These are phyloP conservation scores for Hypsizygus marmoreus DNA, from an alignment of 768 basidiomycete genomes.

Conservation along the genomic window DNA sequence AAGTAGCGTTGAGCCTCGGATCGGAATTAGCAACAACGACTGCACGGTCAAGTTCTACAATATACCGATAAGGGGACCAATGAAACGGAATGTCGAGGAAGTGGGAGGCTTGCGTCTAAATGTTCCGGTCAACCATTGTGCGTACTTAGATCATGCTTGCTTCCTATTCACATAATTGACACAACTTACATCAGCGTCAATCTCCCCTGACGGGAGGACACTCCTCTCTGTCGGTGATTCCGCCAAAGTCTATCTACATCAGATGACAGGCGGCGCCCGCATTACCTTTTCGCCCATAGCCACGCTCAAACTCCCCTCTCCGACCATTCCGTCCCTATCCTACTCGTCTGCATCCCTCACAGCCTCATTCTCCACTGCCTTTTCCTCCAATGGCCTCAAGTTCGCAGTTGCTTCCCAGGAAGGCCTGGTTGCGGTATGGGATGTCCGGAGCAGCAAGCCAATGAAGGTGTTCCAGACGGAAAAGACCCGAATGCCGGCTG, in stretches of 20 bases:
- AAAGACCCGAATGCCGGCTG: slow-evolving; percentile 30
- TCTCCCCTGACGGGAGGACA: slow-evolving; percentile 86
- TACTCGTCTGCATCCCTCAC: slow-evolving; percentile 48
- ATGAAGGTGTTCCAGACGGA: slow-evolving; percentile 69
- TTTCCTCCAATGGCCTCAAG: slow-evolving; percentile 72
- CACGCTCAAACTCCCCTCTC: slow-evolving; percentile 67
- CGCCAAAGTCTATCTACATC: slow-evolving; percentile 80
- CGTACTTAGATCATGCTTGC: slow-evolving; percentile 27
- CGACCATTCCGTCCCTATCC: slow-evolving; percentile 39
- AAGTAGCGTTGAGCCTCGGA: slow-evolving; percentile 71
- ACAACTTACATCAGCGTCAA: slow-evolving; percentile 60
- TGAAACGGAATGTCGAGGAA: slow-evolving; percentile 44
- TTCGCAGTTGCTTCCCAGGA: slow-evolving; percentile 86
- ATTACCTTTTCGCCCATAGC: slow-evolving; percentile 67
- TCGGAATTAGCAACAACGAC: slow-evolving; percentile 88
- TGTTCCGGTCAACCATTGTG: slow-evolving; percentile 83
- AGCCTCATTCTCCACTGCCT: slow-evolving; percentile 81
- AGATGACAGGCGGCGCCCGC: slow-evolving; percentile 63
- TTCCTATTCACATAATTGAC: slow-evolving; percentile 3
- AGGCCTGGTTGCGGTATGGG: slow-evolving; percentile 80
- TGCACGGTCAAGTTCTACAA: slow-evolving; percentile 80
- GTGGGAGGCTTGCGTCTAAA: slow-evolving; percentile 58
- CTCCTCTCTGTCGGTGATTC: slow-evolving; percentile 92
- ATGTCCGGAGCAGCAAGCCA: slow-evolving; percentile 73
- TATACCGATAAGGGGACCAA: slow-evolving; percentile 53